A percentile compares a stretch with the other conserved stretches of the same genome.
Conservation (phyloP, 345 rosid genomes). For the Reutealis trisperma region DNA sequence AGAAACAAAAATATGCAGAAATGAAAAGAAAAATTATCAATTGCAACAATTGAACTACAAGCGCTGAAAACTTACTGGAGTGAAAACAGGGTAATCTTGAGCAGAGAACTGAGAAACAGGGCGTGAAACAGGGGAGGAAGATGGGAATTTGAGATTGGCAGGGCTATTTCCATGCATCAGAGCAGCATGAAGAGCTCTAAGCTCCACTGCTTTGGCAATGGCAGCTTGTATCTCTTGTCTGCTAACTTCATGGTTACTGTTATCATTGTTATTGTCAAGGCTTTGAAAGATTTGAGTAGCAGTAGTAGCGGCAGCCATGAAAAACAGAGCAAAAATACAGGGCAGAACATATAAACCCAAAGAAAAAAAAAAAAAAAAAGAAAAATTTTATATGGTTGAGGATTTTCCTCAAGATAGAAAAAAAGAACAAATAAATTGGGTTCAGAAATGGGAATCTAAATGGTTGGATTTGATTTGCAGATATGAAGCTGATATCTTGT, state of each 20-base stretch:
- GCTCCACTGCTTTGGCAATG: constrained; percentile 85
- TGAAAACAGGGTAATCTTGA: constrained; percentile 93
- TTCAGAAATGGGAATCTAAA: constrained; percentile 26
- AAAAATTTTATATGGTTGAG: not conserved
- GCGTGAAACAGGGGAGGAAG: constrained; percentile 62
- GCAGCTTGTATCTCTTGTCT: constrained; percentile 72
- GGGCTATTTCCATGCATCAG: constrained; percentile 69
- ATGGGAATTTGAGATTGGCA: constrained; percentile 46
- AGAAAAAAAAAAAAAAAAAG: constrained; percentile 25
- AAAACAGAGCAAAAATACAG: constrained; percentile 28
- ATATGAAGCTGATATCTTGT: constrained; percentile 44
- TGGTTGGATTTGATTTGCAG: constrained; percentile 39
- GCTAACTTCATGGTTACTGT: constrained; percentile 36
- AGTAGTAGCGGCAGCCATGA: constrained; percentile 60
- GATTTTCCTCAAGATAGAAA: not conserved
- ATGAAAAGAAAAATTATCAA: not conserved
- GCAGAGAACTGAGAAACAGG: constrained; percentile 67
- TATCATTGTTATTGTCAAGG: constrained; percentile 27
- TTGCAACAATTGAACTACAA: not conserved
- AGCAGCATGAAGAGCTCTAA: constrained; percentile 85
- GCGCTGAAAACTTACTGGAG: constrained; percentile 61
- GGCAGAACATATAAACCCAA: constrained; percentile 30
- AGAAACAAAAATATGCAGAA: not conserved
- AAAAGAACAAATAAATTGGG: constrained; percentile 1
- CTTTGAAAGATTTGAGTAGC: constrained; percentile 42